phyloP scores from a whole-genome alignment of 2,329 filamentous ascomycete genomes.

The Claviceps capensis region DNA sequence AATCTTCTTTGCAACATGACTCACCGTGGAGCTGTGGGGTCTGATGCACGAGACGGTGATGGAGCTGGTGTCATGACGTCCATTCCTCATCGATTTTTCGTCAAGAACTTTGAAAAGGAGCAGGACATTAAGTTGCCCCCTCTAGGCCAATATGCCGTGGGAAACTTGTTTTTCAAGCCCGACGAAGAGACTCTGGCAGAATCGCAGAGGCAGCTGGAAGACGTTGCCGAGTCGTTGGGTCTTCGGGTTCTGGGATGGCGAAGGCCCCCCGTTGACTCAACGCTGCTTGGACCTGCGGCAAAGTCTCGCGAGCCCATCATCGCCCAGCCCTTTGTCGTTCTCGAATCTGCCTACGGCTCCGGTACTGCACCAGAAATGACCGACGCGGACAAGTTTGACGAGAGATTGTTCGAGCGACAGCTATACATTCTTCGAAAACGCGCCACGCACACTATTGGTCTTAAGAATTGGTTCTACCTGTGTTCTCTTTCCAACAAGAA shows the following conservation, averaged over 20 bases:
- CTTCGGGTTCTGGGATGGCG: conserved; percentile 92
- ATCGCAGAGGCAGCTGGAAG: conserved; percentile 86
- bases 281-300: conserved; percentile 81
- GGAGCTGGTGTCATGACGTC: conserved; percentile 99
- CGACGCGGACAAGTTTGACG: conserved; percentile 70
- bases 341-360: conserved; percentile 70
- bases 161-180: conserved; percentile 98
- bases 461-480: conserved; percentile 98
- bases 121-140: conserved; percentile 77
- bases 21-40: conserved; percentile 94
- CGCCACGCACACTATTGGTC: conserved; percentile 82
- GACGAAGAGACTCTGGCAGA: conserved; percentile 80
- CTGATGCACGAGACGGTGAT: conserved; percentile 93
- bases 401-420: conserved; percentile 78
- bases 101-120: conserved; percentile 95
- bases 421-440: conserved; percentile 91
- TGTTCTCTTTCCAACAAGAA: conserved; percentile 96
- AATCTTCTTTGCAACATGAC: conserved; percentile 99
- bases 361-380: conserved; percentile 66
- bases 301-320: conserved; percentile 90
- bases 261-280: conserved; percentile 87
- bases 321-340: conserved; percentile 86
- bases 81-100: conserved; percentile 94
- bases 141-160: conserved; percentile 86
- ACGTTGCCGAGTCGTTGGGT: conserved; percentile 76